Base-by-base conservation (phyloP, 2,329 filamentous ascomycete species). In the Paecilomyces dactylethromorphus region DNA sequence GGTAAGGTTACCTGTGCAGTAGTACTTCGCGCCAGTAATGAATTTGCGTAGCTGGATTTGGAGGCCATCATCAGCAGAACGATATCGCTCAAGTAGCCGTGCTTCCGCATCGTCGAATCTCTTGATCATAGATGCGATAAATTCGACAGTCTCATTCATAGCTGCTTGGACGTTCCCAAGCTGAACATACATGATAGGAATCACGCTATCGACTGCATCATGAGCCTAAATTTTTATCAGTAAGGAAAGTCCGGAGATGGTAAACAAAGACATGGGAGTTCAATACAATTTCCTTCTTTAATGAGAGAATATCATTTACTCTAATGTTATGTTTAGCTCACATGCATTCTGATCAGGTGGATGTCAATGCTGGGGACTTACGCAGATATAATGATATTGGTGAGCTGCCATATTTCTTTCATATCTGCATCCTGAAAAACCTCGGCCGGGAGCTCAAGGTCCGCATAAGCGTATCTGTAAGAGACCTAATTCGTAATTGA, bases 331-430 rank as follows among this genome's bases (percentile, higher is more conserved):
- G 13, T 32, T 39, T 15, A 39, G 35, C 2, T 15, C 13, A 2
- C 31, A 32, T 32, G 31, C 2, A 32, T 39, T n/a, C 35, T 39
- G 13, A 12, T 12, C 35, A n/a, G 13, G 49, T 22, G 3, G 11
- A 50, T 22, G 3, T 56, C 10, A 56, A 13, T n/a, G 13, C 54
- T 5, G 7, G 13, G 5, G 29, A 24, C 39, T 53, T 51, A 57
- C 45, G 50, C 50, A 10, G 56, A 57, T 29, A 53, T 53, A 15
- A 52, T 57, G 12, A 57, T 57, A 29, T 57, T 57, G n/a, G 39
- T 51, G 8, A 51, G 8, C n/a, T 57, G 49, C 55, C 55, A 57
- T 22, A 57, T 57, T 21, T 51, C 49, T 57, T 31, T 57, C 55
- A 57, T 57, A 29, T 57, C 55, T 11, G 39, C 15, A 15, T 57